Conservation (phyloP, 2,329 filamentous ascomycete genomes). For the Coniosporium tulheliwenetii region DNA sequence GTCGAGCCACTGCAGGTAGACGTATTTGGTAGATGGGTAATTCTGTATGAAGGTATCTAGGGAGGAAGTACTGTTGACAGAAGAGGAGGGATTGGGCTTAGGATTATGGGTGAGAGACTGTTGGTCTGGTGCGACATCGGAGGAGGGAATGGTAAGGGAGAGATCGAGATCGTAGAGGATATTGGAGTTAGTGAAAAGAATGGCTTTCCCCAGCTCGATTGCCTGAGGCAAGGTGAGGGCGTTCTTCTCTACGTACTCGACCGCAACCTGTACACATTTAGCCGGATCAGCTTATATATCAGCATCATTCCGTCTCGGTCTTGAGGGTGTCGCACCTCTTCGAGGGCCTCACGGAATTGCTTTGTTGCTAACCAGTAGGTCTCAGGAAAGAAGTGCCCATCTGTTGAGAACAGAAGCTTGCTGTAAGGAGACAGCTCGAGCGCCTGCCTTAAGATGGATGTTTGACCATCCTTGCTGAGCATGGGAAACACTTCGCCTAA, state of each 20-base stretch:
- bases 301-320: too few relatives aligned
- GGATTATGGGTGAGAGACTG: conserved; percentile 10
- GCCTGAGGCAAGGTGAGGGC: conserved; percentile 48
- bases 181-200: conserved; percentile 67
- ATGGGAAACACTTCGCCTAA: conserved; percentile 72
- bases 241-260: conserved; percentile 48
- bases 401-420: conserved; percentile 68
- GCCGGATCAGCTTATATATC: not conserved
- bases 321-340: conserved; percentile 32
- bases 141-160: too few relatives aligned
- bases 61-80: conserved; percentile 2
- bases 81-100: conserved; percentile 5
- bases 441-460: conserved; percentile 52
- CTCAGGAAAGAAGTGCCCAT: conserved; percentile 67
- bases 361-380: conserved; percentile 58
- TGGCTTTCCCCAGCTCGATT: conserved; percentile 44
- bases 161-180: conserved; percentile 47
- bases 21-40: conserved; percentile 41
- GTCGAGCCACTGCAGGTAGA: conserved; percentile 66
- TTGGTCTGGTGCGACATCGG: too few relatives aligned
- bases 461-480: conserved; percentile 61
- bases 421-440: conserved; percentile 60
- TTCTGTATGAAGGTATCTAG: conserved; percentile 33
- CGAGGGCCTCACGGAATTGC: conserved; percentile 56
- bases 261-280: conserved; percentile 38